Evolutionary conservation across 148 eudicot genomes (phyloP), one percentile per base, ranked within the genome.

Genomic region (Rhododendron mucronatum): DNA sequence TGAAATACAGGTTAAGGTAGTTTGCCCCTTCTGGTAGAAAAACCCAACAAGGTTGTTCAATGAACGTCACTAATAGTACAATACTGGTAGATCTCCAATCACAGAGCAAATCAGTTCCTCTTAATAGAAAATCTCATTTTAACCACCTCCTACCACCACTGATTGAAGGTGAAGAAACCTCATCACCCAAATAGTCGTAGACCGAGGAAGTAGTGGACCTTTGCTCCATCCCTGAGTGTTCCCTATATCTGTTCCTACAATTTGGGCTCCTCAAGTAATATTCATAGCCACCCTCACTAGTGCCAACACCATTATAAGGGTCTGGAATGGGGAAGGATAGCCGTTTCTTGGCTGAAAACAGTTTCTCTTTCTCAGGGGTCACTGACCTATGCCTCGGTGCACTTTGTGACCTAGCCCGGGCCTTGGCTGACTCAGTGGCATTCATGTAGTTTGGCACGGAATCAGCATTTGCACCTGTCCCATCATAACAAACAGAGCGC

Each of bases 401-500:
- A 83, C 96, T 94, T 2, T 88, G 89, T 5, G 97, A 92, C 61
- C 96, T 85, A 48, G 79, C 80, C 83, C 97, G 88, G 78, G 98
- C 97, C 89, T 84, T 92, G n/a, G 98, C 91, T 6, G 98, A 93
- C 69, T 84, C 95, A 37, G 98, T 95, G 30, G 93, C 90, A 37
- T 90, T 95, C 98, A 95, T 95, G 87, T 95, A 95, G 84, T 91
- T 93, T 2, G 98, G 98, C 85, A 81, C 11, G 47, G 91, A 16
- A 82, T 65, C 83, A 13, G 87, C 57, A 67, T 78, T 39, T 23
- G 30, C 86, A 35, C 57, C 73, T 51, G 55, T 80, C 55, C 85
- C 63, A 50, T 83, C 16, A n/a, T 39, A 55, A 53, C 73, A 78
- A 33, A 3, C 48, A 21, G 88, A 85, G 18, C 89, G 71, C 26